phyloP scores from a whole-genome alignment of 441 rosid genomes.

The Euphorbia celastroides region DNA sequence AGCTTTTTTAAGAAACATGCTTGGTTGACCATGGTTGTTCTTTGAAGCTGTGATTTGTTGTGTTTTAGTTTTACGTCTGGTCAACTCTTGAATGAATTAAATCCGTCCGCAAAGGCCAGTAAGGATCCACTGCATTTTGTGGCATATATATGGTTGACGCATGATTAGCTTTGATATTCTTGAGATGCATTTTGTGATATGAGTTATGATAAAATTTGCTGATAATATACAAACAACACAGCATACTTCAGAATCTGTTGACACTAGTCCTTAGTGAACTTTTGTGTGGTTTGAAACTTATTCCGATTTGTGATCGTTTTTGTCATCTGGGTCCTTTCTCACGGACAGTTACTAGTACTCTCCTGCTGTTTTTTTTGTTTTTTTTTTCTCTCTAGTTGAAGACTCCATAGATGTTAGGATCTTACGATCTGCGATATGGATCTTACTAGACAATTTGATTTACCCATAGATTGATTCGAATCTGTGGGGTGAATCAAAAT shows the following conservation, averaged over 20 bases:
- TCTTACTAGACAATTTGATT: no score
- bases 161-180: background rate
- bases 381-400: background rate
- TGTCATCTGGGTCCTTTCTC: conserved; percentile 9
- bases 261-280: background rate
- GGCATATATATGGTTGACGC: background rate
- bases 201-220: background rate
- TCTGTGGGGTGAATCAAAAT: no score
- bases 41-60: background rate
- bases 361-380: conserved; percentile 28
- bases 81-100: background rate
- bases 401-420: no score
- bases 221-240: background rate
- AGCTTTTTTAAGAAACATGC: background rate
- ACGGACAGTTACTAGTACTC: background rate
- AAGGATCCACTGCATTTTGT: background rate
- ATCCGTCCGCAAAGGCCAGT: background rate
- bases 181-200: background rate
- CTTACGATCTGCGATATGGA: no score
- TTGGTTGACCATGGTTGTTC: background rate
- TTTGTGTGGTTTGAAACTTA: background rate
- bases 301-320: background rate
- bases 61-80: background rate
- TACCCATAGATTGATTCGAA: no score
- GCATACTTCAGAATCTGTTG: background rate